phyloP scores from a whole-genome alignment of 495 filamentous ascomycete species.

The Evernia prunastri region DNA sequence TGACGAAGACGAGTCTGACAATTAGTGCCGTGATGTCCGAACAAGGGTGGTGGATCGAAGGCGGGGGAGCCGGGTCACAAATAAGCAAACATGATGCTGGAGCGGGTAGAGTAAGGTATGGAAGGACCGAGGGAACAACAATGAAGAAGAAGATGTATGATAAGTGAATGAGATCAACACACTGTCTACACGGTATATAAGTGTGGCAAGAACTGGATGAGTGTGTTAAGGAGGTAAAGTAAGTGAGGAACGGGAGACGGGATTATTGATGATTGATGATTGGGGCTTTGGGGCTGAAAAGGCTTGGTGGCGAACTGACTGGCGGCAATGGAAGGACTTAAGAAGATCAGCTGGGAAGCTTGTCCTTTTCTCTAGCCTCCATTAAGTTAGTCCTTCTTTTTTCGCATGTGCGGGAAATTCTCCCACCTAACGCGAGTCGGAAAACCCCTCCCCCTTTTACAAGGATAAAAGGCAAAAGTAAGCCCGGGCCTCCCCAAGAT shows the following conservation, averaged over 20 bases:
- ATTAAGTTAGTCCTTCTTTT: too few species aligned
- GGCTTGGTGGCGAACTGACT: not conserved
- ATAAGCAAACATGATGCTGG: not conserved
- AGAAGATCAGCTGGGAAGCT: not conserved
- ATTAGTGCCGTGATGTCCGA: not conserved
- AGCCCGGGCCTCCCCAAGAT: not conserved
- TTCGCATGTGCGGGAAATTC: not conserved
- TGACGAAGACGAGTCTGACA: not conserved
- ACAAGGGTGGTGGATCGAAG: not conserved
- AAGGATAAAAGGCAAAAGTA: too few species aligned
- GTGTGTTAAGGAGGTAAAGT: too few species aligned
- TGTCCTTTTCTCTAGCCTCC: too few species aligned
- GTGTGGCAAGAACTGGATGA: too few species aligned
- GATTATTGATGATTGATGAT: too few species aligned
- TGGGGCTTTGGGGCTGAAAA: not conserved
- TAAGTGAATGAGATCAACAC: too few species aligned
- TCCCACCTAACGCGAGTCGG: constrained; percentile 10
- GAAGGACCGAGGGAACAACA: too few species aligned
- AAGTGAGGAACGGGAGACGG: too few species aligned
- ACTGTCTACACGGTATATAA: too few species aligned
- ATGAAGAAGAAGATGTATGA: not conserved
- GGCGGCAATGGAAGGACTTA: too few species aligned
- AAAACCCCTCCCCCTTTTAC: not conserved
- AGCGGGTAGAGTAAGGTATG: not conserved
- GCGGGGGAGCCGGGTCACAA: not conserved